Evolutionary conservation across 1,284 basidiomycete genomes (phyloP).

Genomic region (Exobasidium cylindrosporum): DNA sequence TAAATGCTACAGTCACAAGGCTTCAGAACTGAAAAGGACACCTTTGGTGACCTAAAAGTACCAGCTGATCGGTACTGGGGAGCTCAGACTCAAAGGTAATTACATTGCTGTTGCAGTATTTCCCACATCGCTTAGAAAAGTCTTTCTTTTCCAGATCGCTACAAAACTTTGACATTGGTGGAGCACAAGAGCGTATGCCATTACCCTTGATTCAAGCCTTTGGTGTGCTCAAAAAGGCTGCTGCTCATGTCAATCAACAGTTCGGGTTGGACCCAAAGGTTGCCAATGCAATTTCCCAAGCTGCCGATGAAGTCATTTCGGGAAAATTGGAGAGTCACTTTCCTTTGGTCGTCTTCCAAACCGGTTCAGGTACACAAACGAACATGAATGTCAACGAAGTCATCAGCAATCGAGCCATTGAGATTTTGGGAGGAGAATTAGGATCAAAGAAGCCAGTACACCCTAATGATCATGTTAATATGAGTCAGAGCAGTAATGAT

Average conservation of each 20-base stretch:
- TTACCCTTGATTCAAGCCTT: constrained; percentile 95
- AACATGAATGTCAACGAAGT: constrained; percentile 99
- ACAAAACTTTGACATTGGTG: constrained; percentile 98
- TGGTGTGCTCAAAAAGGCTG: constrained; percentile 96
- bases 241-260: constrained; percentile 80
- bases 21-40: constrained; percentile 60
- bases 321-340: constrained; percentile 83
- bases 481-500: constrained; percentile 98
- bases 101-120: no score
- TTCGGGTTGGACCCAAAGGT: constrained; percentile 90
- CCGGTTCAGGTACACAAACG: constrained; percentile 96
- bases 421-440: constrained; percentile 89
- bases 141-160: constrained; percentile 65
- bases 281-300: constrained; percentile 82
- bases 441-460: constrained; percentile 97
- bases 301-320: constrained; percentile 96
- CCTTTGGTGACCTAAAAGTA: constrained; percentile 88
- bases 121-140: neutral
- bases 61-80: constrained; percentile 97
- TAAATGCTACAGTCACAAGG: neutral
- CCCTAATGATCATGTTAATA: constrained; percentile 99
- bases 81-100: constrained; percentile 94
- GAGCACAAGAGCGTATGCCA: constrained; percentile 85
- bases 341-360: constrained; percentile 98
- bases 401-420: constrained; percentile 97